A percentile compares a stretch with the other conserved stretches of the same genome.
phyloP scores from a whole-genome alignment of 2,329 filamentous ascomycete genomes.

The Fusarium tjaetaba region DNA sequence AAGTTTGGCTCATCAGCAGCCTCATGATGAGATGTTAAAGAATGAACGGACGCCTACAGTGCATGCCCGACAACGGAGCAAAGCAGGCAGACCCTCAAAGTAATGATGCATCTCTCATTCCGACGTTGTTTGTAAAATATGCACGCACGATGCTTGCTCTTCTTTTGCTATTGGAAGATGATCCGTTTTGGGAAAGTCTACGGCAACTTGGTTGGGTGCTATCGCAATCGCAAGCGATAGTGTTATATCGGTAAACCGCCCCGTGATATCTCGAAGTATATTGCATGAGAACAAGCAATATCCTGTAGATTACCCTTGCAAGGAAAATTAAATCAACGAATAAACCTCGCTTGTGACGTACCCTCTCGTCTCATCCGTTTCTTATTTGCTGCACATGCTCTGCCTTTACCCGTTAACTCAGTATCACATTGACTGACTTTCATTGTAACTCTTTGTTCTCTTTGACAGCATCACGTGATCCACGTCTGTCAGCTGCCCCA shows the following conservation, averaged over 20 bases:
- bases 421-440: background rate
- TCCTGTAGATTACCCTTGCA: background rate
- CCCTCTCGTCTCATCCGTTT: background rate
- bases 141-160: background rate
- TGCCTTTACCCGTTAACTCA: background rate
- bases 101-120: background rate
- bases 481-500: slow-evolving; percentile 39
- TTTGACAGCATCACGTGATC: slow-evolving; percentile 40
- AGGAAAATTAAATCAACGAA: background rate
- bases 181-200: background rate
- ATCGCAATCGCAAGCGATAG: slow-evolving; percentile 9
- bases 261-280: background rate
- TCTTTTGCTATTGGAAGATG: background rate
- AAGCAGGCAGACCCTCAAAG: background rate
- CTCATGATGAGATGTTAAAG: slow-evolving; percentile 15
- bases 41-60: background rate
- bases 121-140: background rate
- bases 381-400: background rate
- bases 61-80: background rate
- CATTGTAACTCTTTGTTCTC: slow-evolving; percentile 16
- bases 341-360: background rate
- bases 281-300: background rate
- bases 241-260: background rate
- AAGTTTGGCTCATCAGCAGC: background rate
- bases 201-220: background rate